Base-by-base conservation (phyloP, 176 grass and related monocot species). In the Ensete glaucum region DNA sequence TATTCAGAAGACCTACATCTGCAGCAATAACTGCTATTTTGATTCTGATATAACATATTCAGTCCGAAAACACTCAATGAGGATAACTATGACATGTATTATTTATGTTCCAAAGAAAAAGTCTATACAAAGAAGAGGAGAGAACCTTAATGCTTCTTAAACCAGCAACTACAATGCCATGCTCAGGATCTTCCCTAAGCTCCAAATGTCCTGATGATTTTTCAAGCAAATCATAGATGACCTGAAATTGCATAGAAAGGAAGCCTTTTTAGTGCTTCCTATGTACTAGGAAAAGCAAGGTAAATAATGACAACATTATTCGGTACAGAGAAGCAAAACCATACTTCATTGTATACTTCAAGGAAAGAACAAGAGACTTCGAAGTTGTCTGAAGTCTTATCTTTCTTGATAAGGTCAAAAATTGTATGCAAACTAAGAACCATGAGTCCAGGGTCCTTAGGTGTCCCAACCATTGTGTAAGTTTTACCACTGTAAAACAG, bases 151-250 rank as follows among this genome's bases (percentile, higher is more conserved):
- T 99, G 25, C 86, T 88, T 86, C 88, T 90, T 80, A 99, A 94
- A 86, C 96, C 96, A 81, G 96, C 96, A 81, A 99, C 96, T 54
- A 89, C 66, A 78, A 99, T 94, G 75, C 96, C 96, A 86, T 95
- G 96, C 73, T 79, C 80, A 23, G 96, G 96, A 76, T 99, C 96
- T 85, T 99, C 96, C 81, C 96, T 89, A 80, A 99, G 90, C 73
- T 99, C 96, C 48, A 99, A 83, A 79, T 95, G 96, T 68, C 88
- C 88, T 21, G 91, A 99, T 65, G 96, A 94, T 83, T 89, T 99
- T 76, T 99, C 96, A 82, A 99, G 96, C 86, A 99, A 84, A 89
- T 99, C 96, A 64, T 91, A 99, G 74, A 99, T 99, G 84, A 99
- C 96, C 96, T 99, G 75, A 48, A 87, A 80, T 79, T 79, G 65